Conservation (phyloP, 139 green algal genomes). For the Deuterostichococcus epilithicus region DNA sequence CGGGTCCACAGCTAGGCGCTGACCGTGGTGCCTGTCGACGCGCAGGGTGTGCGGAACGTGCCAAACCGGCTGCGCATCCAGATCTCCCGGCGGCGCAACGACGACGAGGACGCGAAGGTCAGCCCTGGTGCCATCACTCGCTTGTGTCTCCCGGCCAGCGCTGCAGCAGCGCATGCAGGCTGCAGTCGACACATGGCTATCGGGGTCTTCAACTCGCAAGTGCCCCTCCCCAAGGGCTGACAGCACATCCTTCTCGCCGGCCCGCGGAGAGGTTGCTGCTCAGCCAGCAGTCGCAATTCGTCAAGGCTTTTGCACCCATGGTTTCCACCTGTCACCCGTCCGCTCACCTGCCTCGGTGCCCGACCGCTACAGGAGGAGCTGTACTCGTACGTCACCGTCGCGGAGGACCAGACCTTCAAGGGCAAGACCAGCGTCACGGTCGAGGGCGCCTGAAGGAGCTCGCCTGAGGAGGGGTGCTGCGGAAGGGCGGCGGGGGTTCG, state of each 20-base stretch:
- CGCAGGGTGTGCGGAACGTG: constrained; percentile 90
- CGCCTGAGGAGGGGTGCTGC: too few species aligned
- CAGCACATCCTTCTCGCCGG: background rate
- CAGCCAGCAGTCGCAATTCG: too few species aligned
- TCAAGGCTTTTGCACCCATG: background rate
- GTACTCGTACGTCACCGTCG: constrained; percentile 97
- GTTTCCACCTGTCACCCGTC: too few species aligned
- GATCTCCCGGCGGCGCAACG: constrained; percentile 89
- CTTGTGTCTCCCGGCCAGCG: too few species aligned
- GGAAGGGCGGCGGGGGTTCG: too few species aligned
- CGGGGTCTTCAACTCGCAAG: too few species aligned
- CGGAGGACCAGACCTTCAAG: constrained; percentile 86
- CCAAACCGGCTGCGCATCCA: constrained; percentile 85
- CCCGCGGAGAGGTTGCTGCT: background rate
- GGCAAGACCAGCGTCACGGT: constrained; percentile 77
- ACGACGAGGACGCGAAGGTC: constrained; percentile 97
- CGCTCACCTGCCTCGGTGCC: too few species aligned
- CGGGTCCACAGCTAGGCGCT: too few species aligned
- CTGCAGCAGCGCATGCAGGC: too few species aligned
- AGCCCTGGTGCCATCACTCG: background rate
- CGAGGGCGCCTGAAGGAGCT: constrained; percentile 26
- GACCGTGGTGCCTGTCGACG: too few species aligned
- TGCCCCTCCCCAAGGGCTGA: too few species aligned
- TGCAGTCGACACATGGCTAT: too few species aligned
- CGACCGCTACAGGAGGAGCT: constrained; percentile 84